Conservation (phyloP, 371 early-diverging fungal genomes). For the Chytridiales sp. region DNA sequence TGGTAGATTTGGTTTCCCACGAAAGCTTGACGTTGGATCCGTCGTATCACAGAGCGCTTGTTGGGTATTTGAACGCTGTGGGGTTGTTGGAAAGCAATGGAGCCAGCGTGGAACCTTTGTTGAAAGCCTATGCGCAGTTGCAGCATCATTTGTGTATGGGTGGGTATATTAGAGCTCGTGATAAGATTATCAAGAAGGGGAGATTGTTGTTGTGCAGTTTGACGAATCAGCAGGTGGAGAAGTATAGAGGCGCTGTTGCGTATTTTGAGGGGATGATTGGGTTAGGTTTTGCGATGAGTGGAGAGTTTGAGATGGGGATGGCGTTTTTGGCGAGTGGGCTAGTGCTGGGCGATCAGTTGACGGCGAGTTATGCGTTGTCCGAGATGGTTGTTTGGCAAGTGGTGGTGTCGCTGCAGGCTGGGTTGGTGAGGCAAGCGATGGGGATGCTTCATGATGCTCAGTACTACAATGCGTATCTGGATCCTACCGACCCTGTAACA, state of each 20-base stretch:
- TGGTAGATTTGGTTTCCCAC: neutral
- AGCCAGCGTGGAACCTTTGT: neutral
- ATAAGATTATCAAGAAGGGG: slow-evolving; percentile 16
- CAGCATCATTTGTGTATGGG: slow-evolving; percentile 12
- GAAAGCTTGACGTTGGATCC: slow-evolving; percentile 2
- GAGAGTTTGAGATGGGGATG: slow-evolving; percentile 1
- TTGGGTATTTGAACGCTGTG: slow-evolving; percentile 2
- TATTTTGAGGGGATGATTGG: slow-evolving; percentile 15
- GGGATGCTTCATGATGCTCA: too few relatives aligned
- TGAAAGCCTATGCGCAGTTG: slow-evolving; percentile 8
- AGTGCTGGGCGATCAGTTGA: slow-evolving; percentile 5
- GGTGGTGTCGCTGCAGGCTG: too few relatives aligned
- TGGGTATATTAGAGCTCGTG: slow-evolving; percentile 8
- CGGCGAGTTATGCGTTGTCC: slow-evolving; percentile 1
- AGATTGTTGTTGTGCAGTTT: slow-evolving; percentile 5
- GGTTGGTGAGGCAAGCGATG: too few relatives aligned
- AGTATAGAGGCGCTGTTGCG: slow-evolving; percentile 2
- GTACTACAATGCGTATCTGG: too few relatives aligned
- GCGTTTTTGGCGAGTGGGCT: slow-evolving; percentile 10
- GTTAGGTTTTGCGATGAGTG: slow-evolving; percentile 1
- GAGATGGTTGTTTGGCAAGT: too few relatives aligned
- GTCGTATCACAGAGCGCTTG: slow-evolving; percentile 8
- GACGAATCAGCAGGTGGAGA: slow-evolving; percentile 4
- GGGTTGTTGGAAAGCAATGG: slow-evolving; percentile 16
- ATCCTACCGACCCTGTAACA: too few relatives aligned